phyloP scores from a whole-genome alignment of 2,329 filamentous ascomycete genomes.

The Penicillium sp. region DNA sequence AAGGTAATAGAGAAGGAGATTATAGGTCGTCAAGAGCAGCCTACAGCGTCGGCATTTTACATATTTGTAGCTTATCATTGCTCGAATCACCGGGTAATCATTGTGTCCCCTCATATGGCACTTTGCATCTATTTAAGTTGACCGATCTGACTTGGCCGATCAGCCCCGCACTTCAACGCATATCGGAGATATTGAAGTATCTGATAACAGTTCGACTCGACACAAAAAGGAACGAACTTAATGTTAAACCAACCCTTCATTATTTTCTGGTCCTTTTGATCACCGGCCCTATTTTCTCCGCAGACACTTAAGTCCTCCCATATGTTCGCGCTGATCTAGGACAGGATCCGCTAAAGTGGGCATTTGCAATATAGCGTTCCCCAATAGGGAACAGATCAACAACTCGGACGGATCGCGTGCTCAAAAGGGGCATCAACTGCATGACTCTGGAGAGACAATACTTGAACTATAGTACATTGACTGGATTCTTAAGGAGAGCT shows the following conservation, averaged over 20 bases:
- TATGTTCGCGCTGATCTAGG: too few species aligned
- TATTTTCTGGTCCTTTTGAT: too few species aligned
- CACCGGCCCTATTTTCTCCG: too few species aligned
- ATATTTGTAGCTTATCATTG: background rate
- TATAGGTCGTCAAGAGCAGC: background rate
- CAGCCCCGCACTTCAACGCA: background rate
- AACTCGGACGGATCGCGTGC: background rate
- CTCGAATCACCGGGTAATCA: background rate
- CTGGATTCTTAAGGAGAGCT: background rate
- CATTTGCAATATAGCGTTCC: too few species aligned
- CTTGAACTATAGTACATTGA: background rate
- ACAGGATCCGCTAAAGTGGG: too few species aligned
- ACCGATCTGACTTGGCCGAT: background rate
- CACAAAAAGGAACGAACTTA: too few species aligned
- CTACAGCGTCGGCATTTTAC: background rate
- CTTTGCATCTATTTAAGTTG: background rate
- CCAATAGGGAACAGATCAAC: too few species aligned
- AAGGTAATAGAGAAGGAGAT: background rate
- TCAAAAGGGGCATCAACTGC: background rate
- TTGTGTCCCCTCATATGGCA: background rate
- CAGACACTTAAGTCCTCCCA: too few species aligned
- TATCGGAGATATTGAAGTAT: background rate
- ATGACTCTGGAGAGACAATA: background rate
- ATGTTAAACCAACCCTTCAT: too few species aligned
- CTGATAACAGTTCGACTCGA: background rate